A percentile compares a stretch with the other conserved stretches of the same genome.
Conservation (phyloP, 73 alveolate species). For the Paramecium octaurelia region DNA sequence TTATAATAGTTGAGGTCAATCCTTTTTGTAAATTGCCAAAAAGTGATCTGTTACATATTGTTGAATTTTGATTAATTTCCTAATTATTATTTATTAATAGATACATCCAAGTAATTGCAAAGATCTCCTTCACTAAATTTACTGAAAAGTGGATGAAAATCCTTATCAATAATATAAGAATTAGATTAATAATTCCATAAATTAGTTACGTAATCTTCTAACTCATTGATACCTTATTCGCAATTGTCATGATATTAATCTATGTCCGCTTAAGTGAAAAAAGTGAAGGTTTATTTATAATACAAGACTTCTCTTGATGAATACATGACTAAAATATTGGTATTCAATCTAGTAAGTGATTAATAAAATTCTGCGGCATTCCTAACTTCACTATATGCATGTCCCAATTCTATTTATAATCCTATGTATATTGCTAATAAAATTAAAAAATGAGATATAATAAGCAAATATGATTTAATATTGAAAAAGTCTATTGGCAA, state of each 20-base stretch:
- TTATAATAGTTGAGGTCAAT: neutral
- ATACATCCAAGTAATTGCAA: neutral
- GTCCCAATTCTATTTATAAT: neutral
- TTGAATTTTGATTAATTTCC: neutral
- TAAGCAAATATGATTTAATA: neutral
- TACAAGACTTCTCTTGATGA: neutral
- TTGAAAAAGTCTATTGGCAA: neutral
- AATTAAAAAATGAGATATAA: neutral
- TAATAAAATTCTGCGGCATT: neutral
- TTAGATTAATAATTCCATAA: neutral
- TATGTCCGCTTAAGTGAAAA: neutral
- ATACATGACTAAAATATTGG: neutral
- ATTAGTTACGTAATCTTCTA: neutral
- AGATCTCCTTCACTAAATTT: neutral
- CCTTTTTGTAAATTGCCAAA: neutral
- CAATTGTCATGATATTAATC: neutral
- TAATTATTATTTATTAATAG: neutral
- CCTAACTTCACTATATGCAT: neutral
- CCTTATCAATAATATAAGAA: neutral
- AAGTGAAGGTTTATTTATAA: neutral
- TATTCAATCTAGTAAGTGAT: neutral
- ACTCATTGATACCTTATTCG: neutral
- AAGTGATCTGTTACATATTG: neutral
- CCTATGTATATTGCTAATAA: neutral
- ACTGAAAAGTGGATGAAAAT: neutral